Evolutionary conservation across 2,329 filamentous ascomycete species (phyloP).

Genomic region (Ascochyta viciae-villosae): DNA sequence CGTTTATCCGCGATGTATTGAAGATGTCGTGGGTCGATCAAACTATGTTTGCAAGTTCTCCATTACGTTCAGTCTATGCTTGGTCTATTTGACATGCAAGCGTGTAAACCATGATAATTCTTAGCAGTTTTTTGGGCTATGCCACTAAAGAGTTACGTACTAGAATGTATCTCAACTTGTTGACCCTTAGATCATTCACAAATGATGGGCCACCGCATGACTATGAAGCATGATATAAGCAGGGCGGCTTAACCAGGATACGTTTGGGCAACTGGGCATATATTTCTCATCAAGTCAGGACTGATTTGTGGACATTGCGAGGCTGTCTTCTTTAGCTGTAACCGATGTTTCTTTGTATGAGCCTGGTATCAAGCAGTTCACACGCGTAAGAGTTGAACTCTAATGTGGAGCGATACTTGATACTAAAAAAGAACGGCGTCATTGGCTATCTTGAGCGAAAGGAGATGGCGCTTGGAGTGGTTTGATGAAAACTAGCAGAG

Average conservation of each 20-base stretch:
- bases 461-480: too few relatives aligned
- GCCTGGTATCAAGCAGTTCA: not conserved
- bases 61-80: not conserved
- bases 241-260: not conserved
- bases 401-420: too few relatives aligned
- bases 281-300: not conserved
- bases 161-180: not conserved
- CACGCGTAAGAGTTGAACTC: too few relatives aligned
- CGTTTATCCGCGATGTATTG: not conserved
- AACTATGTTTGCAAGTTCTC: not conserved
- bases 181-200: not conserved
- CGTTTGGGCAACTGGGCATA: not conserved
- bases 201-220: not conserved
- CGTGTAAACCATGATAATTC: too few relatives aligned
- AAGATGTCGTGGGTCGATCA: not conserved
- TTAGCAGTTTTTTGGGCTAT: too few relatives aligned
- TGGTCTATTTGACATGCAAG: too few relatives aligned
- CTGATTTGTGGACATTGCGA: not conserved
- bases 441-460: too few relatives aligned
- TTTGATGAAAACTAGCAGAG: too few relatives aligned
- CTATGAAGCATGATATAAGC: not conserved
- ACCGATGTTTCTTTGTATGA: not conserved
- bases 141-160: not conserved
- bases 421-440: too few relatives aligned
- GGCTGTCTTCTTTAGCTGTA: not conserved